These are phyloP conservation scores for Rhynchospora breviuscula DNA, from an alignment of 176 grass and related monocot species.

Conservation along the genomic window DNA sequence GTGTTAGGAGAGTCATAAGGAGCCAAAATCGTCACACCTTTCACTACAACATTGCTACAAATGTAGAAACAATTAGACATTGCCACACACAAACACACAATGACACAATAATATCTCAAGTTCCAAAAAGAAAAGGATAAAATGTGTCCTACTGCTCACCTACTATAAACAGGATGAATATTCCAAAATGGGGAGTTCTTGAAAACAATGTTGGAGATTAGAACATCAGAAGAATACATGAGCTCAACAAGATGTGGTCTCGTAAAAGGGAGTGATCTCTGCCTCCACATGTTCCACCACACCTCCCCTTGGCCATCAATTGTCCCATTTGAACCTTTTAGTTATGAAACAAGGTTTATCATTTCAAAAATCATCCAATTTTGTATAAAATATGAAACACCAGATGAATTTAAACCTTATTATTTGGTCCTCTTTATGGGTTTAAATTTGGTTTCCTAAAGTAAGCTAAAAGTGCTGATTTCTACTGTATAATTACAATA, in stretches of 20 bases:
- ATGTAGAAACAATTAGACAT: conserved; percentile 7
- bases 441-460: conserved; percentile 3
- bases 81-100: not conserved
- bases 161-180: conserved; percentile 97
- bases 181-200: conserved; percentile 90
- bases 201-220: conserved; percentile 72
- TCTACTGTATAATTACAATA: not conserved
- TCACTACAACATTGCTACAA: conserved; percentile 84
- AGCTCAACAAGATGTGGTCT: conserved; percentile 75
- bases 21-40: conserved; percentile 75
- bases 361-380: not conserved
- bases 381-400: not conserved
- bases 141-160: conserved; percentile 25
- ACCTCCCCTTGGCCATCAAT: conserved; percentile 82
- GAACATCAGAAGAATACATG: conserved; percentile 63
- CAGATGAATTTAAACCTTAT: not conserved
- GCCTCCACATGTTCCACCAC: conserved; percentile 98
- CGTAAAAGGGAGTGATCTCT: conserved; percentile 62
- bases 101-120: not conserved
- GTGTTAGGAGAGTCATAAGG: conserved; percentile 91
- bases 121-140: not conserved
- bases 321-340: conserved; percentile 73
- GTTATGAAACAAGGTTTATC: not conserved
- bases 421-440: not conserved
- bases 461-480: not conserved